Evolutionary conservation across 2,329 filamentous ascomycete species (phyloP).

Genomic region (Rhinocladiella mackenziei): DNA sequence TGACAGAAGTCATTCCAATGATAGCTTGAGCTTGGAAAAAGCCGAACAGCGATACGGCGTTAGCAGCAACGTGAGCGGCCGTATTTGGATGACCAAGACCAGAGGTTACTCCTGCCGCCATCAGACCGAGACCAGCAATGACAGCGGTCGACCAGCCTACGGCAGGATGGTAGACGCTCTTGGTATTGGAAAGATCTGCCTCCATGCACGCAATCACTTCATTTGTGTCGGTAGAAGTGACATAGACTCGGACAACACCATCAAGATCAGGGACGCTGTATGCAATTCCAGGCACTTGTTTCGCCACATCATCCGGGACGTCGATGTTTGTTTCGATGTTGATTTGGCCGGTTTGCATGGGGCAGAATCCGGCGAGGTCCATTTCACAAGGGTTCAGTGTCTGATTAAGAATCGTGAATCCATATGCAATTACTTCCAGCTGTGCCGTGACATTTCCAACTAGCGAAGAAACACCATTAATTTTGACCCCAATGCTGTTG

Average conservation of each 20-base stretch:
- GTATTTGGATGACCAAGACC: slow-evolving; percentile 90
- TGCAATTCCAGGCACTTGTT: slow-evolving; percentile 73
- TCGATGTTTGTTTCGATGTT: slow-evolving; percentile 68
- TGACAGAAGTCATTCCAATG: slow-evolving; percentile 76
- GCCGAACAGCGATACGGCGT: slow-evolving; percentile 86
- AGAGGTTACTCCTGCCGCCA: slow-evolving; percentile 82
- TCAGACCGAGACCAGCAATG: slow-evolving; percentile 76
- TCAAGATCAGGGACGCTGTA: slow-evolving; percentile 90
- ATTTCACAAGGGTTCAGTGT: slow-evolving; percentile 72
- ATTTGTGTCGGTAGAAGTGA: slow-evolving; percentile 65
- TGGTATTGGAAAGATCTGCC: slow-evolving; percentile 81
- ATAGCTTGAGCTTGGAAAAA: slow-evolving; percentile 96
- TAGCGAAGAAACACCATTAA: slow-evolving; percentile 78
- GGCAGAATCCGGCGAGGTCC: slow-evolving; percentile 71
- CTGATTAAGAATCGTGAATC: slow-evolving; percentile 65
- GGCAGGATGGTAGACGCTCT: slow-evolving; percentile 82
- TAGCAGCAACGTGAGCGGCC: slow-evolving; percentile 88
- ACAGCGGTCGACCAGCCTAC: slow-evolving; percentile 88
- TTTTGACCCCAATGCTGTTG: slow-evolving; percentile 65
- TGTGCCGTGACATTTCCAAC: slow-evolving; percentile 77
- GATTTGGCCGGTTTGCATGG: slow-evolving; percentile 82
- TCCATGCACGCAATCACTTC: slow-evolving; percentile 78
- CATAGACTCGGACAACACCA: slow-evolving; percentile 74
- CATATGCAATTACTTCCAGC: slow-evolving; percentile 74
- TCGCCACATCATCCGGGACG: slow-evolving; percentile 55